A percentile compares a stretch with the other conserved stretches of the same genome.
phyloP scores from a whole-genome alignment of 176 grass and related monocot genomes.

The Oryza brachyantha region DNA sequence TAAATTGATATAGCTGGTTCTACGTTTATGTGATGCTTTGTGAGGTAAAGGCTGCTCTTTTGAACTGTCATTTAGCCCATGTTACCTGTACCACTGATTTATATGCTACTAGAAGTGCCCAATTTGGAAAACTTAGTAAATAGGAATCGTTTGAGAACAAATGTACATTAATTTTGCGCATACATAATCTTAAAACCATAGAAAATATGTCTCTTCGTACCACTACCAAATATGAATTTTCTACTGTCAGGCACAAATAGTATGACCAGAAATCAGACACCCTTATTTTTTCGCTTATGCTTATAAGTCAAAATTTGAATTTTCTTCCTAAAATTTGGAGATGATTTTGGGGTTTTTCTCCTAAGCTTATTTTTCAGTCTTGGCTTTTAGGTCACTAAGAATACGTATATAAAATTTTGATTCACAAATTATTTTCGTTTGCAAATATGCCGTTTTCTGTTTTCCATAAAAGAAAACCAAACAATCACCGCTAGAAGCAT shows the following conservation, averaged over 20 bases:
- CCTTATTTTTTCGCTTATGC: too few relatives aligned
- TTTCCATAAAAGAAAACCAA: too few relatives aligned
- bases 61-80: not conserved
- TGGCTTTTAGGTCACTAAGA: too few relatives aligned
- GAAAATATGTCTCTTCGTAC: not conserved
- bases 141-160: not conserved
- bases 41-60: not conserved
- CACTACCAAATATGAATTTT: not conserved
- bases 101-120: not conserved
- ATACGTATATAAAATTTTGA: too few relatives aligned
- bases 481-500: too few relatives aligned
- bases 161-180: not conserved
- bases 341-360: too few relatives aligned
- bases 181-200: not conserved
- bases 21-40: not conserved
- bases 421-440: too few relatives aligned
- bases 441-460: too few relatives aligned
- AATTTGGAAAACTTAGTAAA: not conserved
- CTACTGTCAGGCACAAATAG: not conserved
- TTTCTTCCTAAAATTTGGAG: too few relatives aligned
- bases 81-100: not conserved
- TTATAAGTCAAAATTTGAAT: too few relatives aligned
- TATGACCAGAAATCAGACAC: too few relatives aligned
- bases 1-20: not conserved
- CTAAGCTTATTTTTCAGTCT: too few relatives aligned